Percentiles rank a stretch among this genome's conserved stretches.
phyloP scores from a whole-genome alignment of 192 early-diverging fungal genomes.

The Coemansia javaensis region DNA sequence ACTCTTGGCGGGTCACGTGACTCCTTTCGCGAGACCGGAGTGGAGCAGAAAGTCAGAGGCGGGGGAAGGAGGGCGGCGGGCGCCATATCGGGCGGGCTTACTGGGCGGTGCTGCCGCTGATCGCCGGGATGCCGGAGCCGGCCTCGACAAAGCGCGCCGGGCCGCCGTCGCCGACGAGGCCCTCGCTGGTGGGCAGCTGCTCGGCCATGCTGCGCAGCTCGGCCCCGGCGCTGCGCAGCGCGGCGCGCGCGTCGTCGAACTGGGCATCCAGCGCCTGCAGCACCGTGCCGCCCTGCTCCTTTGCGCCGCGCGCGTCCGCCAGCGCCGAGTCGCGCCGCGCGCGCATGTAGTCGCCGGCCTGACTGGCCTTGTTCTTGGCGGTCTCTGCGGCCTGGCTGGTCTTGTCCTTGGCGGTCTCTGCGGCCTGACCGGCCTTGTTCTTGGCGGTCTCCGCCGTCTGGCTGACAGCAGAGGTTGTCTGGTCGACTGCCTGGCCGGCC shows the following conservation, averaged over 20 bases:
- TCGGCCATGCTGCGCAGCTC: slow-evolving; percentile 30
- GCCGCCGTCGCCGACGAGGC: slow-evolving; percentile 10
- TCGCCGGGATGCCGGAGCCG: slow-evolving; percentile 30
- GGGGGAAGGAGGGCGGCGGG: too few species aligned
- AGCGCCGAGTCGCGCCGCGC: slow-evolving; percentile 27
- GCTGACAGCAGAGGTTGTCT: neutral
- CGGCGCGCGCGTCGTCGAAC: slow-evolving; percentile 33
- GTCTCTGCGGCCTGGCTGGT: neutral
- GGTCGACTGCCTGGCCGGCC: neutral
- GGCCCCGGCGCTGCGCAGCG: slow-evolving; percentile 13
- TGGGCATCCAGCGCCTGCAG: slow-evolving; percentile 27
- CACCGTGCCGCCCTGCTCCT: slow-evolving; percentile 12
- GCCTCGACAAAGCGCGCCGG: slow-evolving; percentile 23
- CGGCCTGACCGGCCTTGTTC: neutral
- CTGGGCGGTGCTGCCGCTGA: slow-evolving; percentile 2
- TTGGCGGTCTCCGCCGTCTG: neutral
- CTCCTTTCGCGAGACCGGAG: too few species aligned
- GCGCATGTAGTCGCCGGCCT: neutral
- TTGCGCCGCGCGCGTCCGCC: neutral
- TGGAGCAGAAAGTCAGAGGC: too few species aligned
- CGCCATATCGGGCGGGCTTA: too few species aligned
- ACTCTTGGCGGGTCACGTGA: too few species aligned
- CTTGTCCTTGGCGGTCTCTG: neutral
- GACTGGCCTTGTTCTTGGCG: neutral
- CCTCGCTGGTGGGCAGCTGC: slow-evolving; percentile 22